Evolutionary conservation across 1,284 basidiomycete genomes (phyloP), one percentile per base, ranked within the genome.

Genomic region (Serendipita sp.): DNA sequence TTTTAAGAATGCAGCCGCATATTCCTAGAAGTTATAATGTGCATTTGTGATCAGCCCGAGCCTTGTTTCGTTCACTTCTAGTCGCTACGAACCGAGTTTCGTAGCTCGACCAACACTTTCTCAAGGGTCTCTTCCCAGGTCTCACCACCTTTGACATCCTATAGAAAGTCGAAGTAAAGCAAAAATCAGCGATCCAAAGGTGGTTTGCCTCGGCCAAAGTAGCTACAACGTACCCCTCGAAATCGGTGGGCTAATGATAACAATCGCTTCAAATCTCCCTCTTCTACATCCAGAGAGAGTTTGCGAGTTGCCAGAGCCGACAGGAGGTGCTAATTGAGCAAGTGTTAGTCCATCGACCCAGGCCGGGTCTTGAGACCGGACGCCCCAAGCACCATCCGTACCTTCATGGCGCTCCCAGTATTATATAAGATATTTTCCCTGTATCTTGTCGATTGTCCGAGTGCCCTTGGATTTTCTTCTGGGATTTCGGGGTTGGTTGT

Each of bases 41-140:
- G 64, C 43, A 29, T 47, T 44, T 26, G 43, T 62, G 30, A 53
- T 63, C 45, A 58, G 65, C 58, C 43, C 29, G 63, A 64, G 64
- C 66, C 62, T 55, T 41, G 62, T 64, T 63, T 61, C 26, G 44
- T 41, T 58, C 63, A 55, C 53, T 60, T 30, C 64, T 55, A 8
- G 47, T 60, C 41, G 63, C 45, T 38, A 79, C 82, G 69, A 70
- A 91, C 88, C 73, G 87, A 81, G 41, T 81, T 83, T 66, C 86
- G 84, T 65, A 97, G 79, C 77, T 97, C 93, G 60, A 77, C 76
- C 61, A 95, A 76, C 45, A 96, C 79, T 66, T 88, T 88, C 71
- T 97, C 93, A 60, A 96, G 78, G 0, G 89, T 88, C 67, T 95
- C 93, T 68, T 90, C 91, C 77, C 95, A 97, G 26, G 87, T 83